Evolutionary conservation across 176 grass and related monocot genomes (phyloP).

Genomic region (Guadua angustifolia): DNA sequence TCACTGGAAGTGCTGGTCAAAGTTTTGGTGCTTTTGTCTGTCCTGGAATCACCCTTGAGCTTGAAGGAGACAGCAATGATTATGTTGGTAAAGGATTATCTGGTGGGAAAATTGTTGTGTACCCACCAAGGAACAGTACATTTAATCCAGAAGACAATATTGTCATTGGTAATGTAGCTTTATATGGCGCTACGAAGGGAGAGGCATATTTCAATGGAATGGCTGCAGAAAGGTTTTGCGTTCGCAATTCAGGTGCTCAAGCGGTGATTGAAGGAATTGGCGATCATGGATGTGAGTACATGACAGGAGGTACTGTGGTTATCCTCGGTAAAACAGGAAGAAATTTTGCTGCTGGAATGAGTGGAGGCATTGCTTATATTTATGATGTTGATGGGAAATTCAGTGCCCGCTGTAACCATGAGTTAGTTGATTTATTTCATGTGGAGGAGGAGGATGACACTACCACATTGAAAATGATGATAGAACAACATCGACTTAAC

Average conservation of each 20-base stretch:
- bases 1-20: conserved; percentile 89
- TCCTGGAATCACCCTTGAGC: conserved; percentile 90
- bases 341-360: conserved; percentile 99
- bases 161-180: conserved; percentile 96
- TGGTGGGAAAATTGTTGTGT: conserved; percentile 93
- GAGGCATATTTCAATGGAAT: conserved; percentile 98
- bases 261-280: conserved; percentile 98
- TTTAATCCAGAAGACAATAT: conserved; percentile 94
- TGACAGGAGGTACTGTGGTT: conserved; percentile 93
- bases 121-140: conserved; percentile 77
- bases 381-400: conserved; percentile 90
- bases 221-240: conserved; percentile 97
- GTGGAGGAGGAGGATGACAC: conserved; percentile 93
- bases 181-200: conserved; percentile 91
- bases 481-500: conserved; percentile 86
- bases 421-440: conserved; percentile 88
- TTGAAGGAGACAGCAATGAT: conserved; percentile 98
- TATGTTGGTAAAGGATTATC: conserved; percentile 99
- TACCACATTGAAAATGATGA: conserved; percentile 88
- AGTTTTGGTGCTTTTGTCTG: conserved; percentile 95
- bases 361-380: conserved; percentile 92
- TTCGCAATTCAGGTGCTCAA: conserved; percentile 94
- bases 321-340: conserved; percentile 93
- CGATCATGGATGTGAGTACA: conserved; percentile 99
- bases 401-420: conserved; percentile 66